phyloP scores from a whole-genome alignment of 179 eudicot genomes.

The Spinacia oleracea region DNA sequence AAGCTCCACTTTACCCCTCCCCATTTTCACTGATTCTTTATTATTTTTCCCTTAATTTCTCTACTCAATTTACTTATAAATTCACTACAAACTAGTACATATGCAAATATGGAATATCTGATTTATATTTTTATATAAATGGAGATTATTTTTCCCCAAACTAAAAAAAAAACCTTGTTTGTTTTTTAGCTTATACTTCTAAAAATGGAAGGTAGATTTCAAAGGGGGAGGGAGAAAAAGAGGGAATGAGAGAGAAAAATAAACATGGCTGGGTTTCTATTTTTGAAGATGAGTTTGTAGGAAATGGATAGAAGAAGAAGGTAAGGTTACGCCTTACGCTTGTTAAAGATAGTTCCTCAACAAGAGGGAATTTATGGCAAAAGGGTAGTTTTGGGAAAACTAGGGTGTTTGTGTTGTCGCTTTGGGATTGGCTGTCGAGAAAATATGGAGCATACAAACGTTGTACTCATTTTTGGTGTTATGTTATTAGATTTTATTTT shows the following conservation, averaged over 20 bases:
- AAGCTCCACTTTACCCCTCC: constrained; percentile 69
- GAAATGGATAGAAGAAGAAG: constrained; percentile 14
- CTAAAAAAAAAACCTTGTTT: not conserved
- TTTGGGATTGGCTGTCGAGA: constrained; percentile 1
- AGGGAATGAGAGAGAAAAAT: constrained; percentile 13
- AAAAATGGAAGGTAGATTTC: not conserved
- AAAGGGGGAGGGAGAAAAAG: not conserved
- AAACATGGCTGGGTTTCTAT: constrained; percentile 33
- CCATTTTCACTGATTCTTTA: constrained; percentile 34
- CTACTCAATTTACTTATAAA: not conserved
- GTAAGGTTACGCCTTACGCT: not conserved
- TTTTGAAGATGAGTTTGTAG: constrained; percentile 12
- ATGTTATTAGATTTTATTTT: not conserved
- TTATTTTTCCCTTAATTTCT: not conserved
- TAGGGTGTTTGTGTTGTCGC: constrained; percentile 9
- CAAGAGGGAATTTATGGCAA: not conserved
- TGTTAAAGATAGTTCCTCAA: not conserved
- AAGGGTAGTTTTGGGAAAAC: not conserved
- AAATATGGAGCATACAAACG: constrained; percentile 11
- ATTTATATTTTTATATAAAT: not conserved
- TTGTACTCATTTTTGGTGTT: not conserved
- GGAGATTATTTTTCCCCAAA: not conserved
- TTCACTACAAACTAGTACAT: not conserved
- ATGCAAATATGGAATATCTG: too few species aligned
- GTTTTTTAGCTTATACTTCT: not conserved